These are phyloP conservation scores for Russula griseocarnosa DNA, from an alignment of 768 basidiomycete genomes.

Conservation along the genomic window DNA sequence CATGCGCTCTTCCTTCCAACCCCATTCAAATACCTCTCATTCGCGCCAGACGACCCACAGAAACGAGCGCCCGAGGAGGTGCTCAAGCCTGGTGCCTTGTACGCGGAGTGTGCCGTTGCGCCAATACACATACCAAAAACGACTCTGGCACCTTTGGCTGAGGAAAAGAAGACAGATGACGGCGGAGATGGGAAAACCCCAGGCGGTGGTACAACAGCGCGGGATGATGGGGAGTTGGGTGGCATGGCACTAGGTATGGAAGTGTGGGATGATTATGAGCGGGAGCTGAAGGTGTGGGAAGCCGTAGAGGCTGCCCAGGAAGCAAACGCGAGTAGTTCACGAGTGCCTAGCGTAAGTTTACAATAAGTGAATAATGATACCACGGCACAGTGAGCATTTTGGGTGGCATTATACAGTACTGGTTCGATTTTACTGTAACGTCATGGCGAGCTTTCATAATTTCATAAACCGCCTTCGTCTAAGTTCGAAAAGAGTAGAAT, in stretches of 20 bases:
- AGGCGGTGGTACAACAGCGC: constrained; percentile 37
- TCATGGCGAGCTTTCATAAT: too few relatives aligned
- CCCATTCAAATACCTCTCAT: constrained; percentile 57
- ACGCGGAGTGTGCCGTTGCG: constrained; percentile 71
- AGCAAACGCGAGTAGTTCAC: not conserved
- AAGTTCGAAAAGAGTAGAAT: too few relatives aligned
- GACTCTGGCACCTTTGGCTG: constrained; percentile 26
- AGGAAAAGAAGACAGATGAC: constrained; percentile 31
- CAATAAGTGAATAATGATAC: too few relatives aligned
- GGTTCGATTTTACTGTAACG: too few relatives aligned
- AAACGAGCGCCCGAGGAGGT: constrained; percentile 47
- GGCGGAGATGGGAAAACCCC: constrained; percentile 30
- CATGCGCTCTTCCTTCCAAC: constrained; percentile 81
- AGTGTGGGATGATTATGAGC: constrained; percentile 77
- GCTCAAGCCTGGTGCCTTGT: constrained; percentile 72
- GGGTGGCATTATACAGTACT: too few relatives aligned
- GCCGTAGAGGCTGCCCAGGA: not conserved
- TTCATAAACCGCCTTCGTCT: too few relatives aligned
- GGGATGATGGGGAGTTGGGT: constrained; percentile 67
- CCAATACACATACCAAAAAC: constrained; percentile 27
- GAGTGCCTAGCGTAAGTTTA: too few relatives aligned
- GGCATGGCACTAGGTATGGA: constrained; percentile 62
- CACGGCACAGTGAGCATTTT: too few relatives aligned
- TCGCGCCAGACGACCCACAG: constrained; percentile 27
- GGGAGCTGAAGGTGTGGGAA: constrained; percentile 64